A percentile compares a stretch with the other conserved stretches of the same genome.
These are phyloP conservation scores for Vitis cinerea DNA, from an alignment of 164 flowering plant genomes.

Conservation along the genomic window DNA sequence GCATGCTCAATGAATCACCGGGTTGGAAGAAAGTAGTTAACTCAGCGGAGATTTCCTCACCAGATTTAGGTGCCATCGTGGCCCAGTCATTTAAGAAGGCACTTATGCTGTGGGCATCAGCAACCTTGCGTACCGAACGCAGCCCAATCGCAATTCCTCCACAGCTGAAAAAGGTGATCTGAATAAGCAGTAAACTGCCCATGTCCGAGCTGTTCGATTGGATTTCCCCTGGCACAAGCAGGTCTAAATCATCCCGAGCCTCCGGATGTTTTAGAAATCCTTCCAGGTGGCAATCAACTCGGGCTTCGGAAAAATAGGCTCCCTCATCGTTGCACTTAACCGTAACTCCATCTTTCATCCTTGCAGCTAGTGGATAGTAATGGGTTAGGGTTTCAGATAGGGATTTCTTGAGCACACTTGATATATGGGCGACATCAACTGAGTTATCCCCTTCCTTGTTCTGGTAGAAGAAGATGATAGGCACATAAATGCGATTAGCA, in stretches of 20 bases:
- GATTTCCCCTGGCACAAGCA: no score
- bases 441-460: background rate
- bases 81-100: conserved; percentile 1
- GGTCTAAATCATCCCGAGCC: no score
- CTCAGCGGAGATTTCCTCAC: background rate
- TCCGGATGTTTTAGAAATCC: no score
- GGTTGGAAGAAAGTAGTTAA: no score
- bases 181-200: background rate
- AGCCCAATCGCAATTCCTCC: conserved; percentile 6
- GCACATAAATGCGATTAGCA: conserved; percentile 12
- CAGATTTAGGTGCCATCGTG: background rate
- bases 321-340: conserved; percentile 7
- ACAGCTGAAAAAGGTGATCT: conserved; percentile 2
- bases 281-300: background rate
- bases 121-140: background rate
- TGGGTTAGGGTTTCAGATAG: conserved; percentile 7
- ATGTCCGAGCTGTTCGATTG: background rate
- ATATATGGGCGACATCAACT: background rate
- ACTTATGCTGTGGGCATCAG: background rate
- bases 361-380: conserved; percentile 24
- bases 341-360: background rate
- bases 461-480: conserved; percentile 22
- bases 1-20: no score
- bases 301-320: conserved; percentile 4
- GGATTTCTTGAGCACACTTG: conserved; percentile 13